phyloP scores from a whole-genome alignment of 1,284 basidiomycete genomes.

The Ceratobasidium sp. region DNA sequence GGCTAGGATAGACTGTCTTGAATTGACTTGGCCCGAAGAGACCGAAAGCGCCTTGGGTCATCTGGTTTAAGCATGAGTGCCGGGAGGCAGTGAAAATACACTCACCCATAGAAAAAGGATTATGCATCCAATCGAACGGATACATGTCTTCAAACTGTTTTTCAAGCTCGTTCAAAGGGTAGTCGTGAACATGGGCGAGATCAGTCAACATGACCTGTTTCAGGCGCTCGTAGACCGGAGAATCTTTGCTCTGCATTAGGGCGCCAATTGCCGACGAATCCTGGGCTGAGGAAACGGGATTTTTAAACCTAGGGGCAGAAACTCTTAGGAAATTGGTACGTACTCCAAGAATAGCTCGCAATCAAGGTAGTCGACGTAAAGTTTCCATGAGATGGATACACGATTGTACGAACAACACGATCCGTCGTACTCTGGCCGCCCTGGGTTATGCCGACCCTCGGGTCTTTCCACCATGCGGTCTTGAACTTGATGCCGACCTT shows the following conservation, averaged over 20 bases:
- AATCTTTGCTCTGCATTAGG: not conserved
- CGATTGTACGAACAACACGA: conserved; percentile 47
- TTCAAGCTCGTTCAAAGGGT: not conserved
- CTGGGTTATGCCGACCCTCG: not conserved
- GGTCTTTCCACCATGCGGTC: conserved; percentile 57
- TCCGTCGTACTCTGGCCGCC: conserved; percentile 53
- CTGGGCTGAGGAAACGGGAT: not conserved
- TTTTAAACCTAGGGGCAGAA: too few relatives aligned
- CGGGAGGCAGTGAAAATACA: not conserved
- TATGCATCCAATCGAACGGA: conserved; percentile 18
- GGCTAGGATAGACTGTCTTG: not conserved
- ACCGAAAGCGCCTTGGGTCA: conserved; percentile 9
- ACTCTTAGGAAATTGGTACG: not conserved
- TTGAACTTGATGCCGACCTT: conserved; percentile 60
- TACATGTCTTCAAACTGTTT: conserved; percentile 20
- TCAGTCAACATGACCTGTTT: conserved; percentile 2
- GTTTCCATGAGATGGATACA: conserved; percentile 21
- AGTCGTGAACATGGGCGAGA: conserved; percentile 11
- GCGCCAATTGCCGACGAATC: conserved; percentile 1
- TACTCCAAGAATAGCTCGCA: conserved; percentile 34
- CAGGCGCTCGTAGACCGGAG: not conserved
- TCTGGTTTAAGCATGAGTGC: not conserved
- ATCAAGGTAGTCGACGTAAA: conserved; percentile 3
- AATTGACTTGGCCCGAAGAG: conserved; percentile 24
- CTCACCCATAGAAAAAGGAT: conserved; percentile 3